Percentiles rank a stretch among this genome's conserved stretches.
phyloP scores from a whole-genome alignment of 2,329 filamentous ascomycete genomes.

The Pleurostoma richardsiae region DNA sequence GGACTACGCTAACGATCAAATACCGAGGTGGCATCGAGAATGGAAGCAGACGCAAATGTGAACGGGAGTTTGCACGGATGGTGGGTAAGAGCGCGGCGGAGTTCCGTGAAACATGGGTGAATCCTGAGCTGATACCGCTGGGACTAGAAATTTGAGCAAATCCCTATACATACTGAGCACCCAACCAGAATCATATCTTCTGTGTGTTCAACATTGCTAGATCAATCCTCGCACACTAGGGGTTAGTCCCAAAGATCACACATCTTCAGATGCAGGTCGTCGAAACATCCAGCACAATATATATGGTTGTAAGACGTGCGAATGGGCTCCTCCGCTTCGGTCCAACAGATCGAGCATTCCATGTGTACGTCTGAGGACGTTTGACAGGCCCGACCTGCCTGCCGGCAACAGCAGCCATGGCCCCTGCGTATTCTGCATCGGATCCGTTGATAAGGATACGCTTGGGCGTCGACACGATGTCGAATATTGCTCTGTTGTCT shows the following conservation, averaged over 20 bases:
- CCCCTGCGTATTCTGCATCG: slow-evolving; percentile 10
- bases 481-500: slow-evolving; percentile 19
- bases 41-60: background rate
- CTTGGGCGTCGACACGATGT: slow-evolving; percentile 22
- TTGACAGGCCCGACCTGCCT: background rate
- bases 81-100: no score
- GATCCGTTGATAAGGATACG: slow-evolving; percentile 24
- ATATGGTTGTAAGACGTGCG: slow-evolving; percentile 28
- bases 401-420: slow-evolving; percentile 10
- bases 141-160: no score
- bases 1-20: background rate
- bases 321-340: slow-evolving; percentile 27
- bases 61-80: no score
- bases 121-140: no score
- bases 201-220: no score
- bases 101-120: no score
- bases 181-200: no score
- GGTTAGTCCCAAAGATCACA: no score
- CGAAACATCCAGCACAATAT: slow-evolving; percentile 37
- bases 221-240: no score
- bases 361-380: background rate
- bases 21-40: background rate
- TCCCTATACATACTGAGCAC: no score
- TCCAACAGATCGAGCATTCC: slow-evolving; percentile 29
- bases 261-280: no score